Conservation (phyloP, 177 flowering plant genomes). For the Tripterygium wilfordii region DNA sequence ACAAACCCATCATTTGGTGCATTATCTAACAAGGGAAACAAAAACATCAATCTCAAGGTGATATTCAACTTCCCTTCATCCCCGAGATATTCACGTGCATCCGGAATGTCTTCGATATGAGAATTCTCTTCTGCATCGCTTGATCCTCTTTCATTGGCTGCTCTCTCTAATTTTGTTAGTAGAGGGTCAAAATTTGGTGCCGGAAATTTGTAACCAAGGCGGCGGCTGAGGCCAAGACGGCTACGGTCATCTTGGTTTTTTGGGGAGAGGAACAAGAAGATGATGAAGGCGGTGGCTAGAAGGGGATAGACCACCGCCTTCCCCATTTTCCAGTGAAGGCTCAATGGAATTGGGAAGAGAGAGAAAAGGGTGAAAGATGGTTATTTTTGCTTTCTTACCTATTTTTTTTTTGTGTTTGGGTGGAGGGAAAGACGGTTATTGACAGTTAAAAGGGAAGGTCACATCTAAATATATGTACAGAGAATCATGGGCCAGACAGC, state of each 20-base stretch:
- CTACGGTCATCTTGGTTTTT: neutral
- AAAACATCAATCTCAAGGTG: conserved; percentile 32
- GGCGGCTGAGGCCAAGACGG: conserved; percentile 17
- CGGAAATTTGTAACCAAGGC: conserved; percentile 23
- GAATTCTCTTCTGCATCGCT: neutral
- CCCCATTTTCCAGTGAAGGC: conserved; percentile 21
- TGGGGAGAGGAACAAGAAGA: conserved; percentile 26
- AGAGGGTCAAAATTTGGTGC: conserved; percentile 52
- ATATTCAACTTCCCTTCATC: conserved; percentile 39
- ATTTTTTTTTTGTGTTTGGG: too few species aligned
- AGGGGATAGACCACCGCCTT: conserved; percentile 51
- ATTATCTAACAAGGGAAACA: conserved; percentile 57
- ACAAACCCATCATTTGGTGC: conserved; percentile 38
- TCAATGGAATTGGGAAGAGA: too few species aligned
- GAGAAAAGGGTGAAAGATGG: too few species aligned
- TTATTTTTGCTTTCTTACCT: too few species aligned
- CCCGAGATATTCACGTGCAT: conserved; percentile 16
- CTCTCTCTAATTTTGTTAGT: conserved; percentile 22
- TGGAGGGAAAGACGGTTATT: conserved; percentile 20
- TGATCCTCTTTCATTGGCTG: too few species aligned
- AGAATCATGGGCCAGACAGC: too few species aligned
- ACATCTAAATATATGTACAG: too few species aligned
- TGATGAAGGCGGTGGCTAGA: conserved; percentile 42
- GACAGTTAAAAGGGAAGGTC: conserved; percentile 15
- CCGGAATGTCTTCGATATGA: too few species aligned